Evolutionary conservation across 495 filamentous ascomycete species (phyloP), one percentile per base, ranked within the genome.

Genomic region (Hypoxylon crocopeplum): DNA sequence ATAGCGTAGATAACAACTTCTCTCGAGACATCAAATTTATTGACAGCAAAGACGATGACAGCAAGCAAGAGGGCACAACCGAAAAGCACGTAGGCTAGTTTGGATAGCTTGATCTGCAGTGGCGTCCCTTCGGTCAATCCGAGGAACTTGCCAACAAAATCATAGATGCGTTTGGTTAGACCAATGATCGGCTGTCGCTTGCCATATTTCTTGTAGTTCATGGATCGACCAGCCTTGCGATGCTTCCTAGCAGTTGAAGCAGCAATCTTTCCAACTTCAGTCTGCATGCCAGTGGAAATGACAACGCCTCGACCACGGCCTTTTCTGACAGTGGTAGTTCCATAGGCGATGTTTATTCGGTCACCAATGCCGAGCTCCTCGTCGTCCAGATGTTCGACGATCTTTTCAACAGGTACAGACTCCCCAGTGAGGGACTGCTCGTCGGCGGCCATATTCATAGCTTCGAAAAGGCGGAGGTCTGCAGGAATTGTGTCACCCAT

Each of bases 241-340:
- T 78, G 69, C 65, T 83, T 87, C 61, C 82, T 84, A 42, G 69
- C 65, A 46, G 85, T 82, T n/a, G 81, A 66, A 45, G 78, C 80
- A 7, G 90, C 90, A 68, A 94, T 94, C 67, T 84, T 91, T n/a
- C 90, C 90, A 38, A 95, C 88, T 70, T 92, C 88, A 0, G 90
- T 95, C 47, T 77, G 68, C 90, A 93, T 93, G 7, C 88, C 90
- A n/a, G 86, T 89, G 45, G 75, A 79, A 20, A 84, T 79, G 25
- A 87, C 86, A 53, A 90, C 82, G 32, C 87, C 87, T 32, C 79
- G 77, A 24, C 81, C 88, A 50, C 87, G 85, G 25, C 87, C 87
- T 70, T 88, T 88, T 29, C 79, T 84, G 38, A 90, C 83, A 5
- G 81, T 82, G 15, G 86, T 85, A 33, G 87, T 87, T 6, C 84